Percentiles rank a stretch among this genome's conserved stretches.
Conservation (phyloP, 2,329 filamentous ascomycete genomes). For the Biscogniauxia marginata region DNA sequence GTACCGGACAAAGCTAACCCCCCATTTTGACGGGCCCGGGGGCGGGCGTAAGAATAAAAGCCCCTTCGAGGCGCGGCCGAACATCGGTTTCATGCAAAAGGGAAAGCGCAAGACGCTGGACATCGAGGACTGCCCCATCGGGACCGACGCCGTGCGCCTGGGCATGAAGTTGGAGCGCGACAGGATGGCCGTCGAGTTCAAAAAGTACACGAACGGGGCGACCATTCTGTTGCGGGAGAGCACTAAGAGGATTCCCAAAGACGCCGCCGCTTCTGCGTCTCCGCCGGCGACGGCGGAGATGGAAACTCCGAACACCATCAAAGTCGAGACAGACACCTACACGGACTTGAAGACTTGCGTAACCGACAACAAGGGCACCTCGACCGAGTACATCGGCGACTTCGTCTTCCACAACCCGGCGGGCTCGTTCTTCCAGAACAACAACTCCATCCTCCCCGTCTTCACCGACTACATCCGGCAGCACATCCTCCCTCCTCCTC, state of each 20-base stretch:
- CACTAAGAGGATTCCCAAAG: slow-evolving; percentile 65
- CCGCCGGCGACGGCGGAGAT: neutral
- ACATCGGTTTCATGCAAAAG: slow-evolving; percentile 89
- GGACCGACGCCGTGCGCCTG: slow-evolving; percentile 77
- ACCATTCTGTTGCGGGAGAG: slow-evolving; percentile 87
- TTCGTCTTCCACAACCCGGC: slow-evolving; percentile 89
- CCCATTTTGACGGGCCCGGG: slow-evolving; percentile 84
- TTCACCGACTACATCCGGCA: slow-evolving; percentile 88
- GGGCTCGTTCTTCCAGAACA: slow-evolving; percentile 98
- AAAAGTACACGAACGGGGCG: slow-evolving; percentile 74
- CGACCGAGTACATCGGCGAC: slow-evolving; percentile 83
- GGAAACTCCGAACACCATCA: slow-evolving; percentile 40
- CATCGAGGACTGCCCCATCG: slow-evolving; percentile 97
- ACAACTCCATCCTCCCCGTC: slow-evolving; percentile 89
- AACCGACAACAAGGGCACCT: slow-evolving; percentile 77
- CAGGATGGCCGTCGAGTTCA: slow-evolving; percentile 68
- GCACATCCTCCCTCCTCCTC: slow-evolving; percentile 62
- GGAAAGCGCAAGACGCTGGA: slow-evolving; percentile 78
- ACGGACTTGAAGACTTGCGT: slow-evolving; percentile 84
- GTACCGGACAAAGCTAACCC: slow-evolving; percentile 95
- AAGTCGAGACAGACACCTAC: slow-evolving; percentile 57
- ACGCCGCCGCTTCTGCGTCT: slow-evolving; percentile 21
- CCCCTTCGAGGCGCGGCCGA: slow-evolving; percentile 63
- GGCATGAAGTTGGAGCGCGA: slow-evolving; percentile 79
- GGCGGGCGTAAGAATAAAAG: slow-evolving; percentile 50